These are phyloP conservation scores for Bruguiera hainesii DNA, from an alignment of 441 rosid genomes.

Conservation along the genomic window DNA sequence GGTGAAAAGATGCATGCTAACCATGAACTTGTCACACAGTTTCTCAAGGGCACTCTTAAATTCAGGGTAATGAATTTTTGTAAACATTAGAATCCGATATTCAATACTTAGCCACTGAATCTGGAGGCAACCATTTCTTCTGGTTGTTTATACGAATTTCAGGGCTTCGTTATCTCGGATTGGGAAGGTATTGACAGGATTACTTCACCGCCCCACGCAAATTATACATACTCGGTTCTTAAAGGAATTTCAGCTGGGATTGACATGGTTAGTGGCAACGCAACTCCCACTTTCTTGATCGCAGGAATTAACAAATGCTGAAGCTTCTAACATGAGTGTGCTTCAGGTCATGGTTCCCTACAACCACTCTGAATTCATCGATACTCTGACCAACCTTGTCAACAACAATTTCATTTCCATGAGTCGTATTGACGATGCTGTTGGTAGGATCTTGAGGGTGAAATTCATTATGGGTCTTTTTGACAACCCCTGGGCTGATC, in stretches of 20 bases:
- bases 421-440: constrained; percentile 61
- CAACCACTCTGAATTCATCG: constrained; percentile 41
- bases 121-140: background rate
- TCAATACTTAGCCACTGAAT: background rate
- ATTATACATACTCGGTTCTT: constrained; percentile 54
- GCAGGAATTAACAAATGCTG: background rate
- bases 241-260: constrained; percentile 56
- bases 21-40: constrained; percentile 40
- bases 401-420: constrained; percentile 41
- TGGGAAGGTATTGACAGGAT: constrained; percentile 79
- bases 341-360: constrained; percentile 49
- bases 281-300: too few species aligned
- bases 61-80: constrained; percentile 40
- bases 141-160: constrained; percentile 12
- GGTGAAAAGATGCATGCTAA: constrained; percentile 76
- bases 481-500: constrained; percentile 46
- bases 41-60: constrained; percentile 50
- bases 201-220: constrained; percentile 54
- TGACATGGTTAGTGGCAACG: constrained; percentile 51
- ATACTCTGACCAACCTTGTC: constrained; percentile 34
- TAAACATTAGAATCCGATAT: background rate
- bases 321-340: background rate
- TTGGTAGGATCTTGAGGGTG: constrained; percentile 48
- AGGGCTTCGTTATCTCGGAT: constrained; percentile 77
- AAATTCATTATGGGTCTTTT: constrained; percentile 52